phyloP scores from a whole-genome alignment of 495 filamentous ascomycete genomes.

The Cenococcum geophilum region DNA sequence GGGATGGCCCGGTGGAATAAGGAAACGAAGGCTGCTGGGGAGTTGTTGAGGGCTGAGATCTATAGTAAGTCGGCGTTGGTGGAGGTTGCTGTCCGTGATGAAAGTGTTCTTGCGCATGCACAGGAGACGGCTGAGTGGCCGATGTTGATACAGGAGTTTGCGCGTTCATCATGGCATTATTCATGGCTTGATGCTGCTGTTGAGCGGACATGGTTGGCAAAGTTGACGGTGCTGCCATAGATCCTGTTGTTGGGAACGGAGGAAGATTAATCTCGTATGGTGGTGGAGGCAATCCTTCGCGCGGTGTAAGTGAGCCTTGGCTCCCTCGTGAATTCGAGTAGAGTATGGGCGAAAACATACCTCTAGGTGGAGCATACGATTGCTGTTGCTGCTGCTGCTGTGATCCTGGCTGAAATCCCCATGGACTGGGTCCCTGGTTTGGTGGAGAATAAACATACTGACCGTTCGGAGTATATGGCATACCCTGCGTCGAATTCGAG shows the following conservation, averaged over 20 bases:
- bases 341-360: slow-evolving; percentile 50
- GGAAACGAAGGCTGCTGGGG: slow-evolving; percentile 56
- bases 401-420: slow-evolving; percentile 22
- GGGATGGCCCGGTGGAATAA: slow-evolving; percentile 51
- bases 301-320: slow-evolving; percentile 47
- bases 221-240: slow-evolving; percentile 42
- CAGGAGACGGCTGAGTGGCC: slow-evolving; percentile 53
- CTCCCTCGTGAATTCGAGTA: slow-evolving; percentile 43
- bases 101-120: slow-evolving; percentile 59
- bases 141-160: slow-evolving; percentile 47
- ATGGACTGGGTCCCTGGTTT: slow-evolving; percentile 15
- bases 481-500: slow-evolving; percentile 47
- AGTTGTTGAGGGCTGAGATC: slow-evolving; percentile 56
- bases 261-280: slow-evolving; percentile 57
- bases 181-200: slow-evolving; percentile 38
- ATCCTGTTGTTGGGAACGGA: slow-evolving; percentile 50
- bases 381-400: slow-evolving; percentile 39
- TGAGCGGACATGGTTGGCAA: slow-evolving; percentile 37
- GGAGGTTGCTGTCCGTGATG: slow-evolving; percentile 47
- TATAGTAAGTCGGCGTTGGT: slow-evolving; percentile 55
- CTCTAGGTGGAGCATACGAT: slow-evolving; percentile 46
- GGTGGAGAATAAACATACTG: slow-evolving; percentile 33
- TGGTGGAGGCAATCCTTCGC: slow-evolving; percentile 50
- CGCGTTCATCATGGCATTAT: slow-evolving; percentile 39
- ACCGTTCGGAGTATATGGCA: slow-evolving; percentile 42